Percentiles rank a stretch among this genome's conserved stretches.
Evolutionary conservation across 176 grass and related monocot genomes (phyloP).

Genomic region (Guadua angustifolia): DNA sequence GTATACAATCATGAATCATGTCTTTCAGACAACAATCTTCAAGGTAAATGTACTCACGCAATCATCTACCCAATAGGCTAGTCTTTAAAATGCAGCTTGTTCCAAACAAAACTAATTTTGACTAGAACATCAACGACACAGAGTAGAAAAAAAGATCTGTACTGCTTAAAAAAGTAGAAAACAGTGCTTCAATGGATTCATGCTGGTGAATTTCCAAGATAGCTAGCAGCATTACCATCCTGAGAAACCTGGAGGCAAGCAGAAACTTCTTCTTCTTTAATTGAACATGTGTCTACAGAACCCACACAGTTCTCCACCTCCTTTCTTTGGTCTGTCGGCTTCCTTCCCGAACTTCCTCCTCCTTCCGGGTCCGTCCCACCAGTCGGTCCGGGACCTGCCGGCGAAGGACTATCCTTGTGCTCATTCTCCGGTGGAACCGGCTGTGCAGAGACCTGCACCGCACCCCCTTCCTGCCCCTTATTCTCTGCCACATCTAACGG

Average conservation of each 20-base stretch:
- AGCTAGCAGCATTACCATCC: slow-evolving; percentile 40
- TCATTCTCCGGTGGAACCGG: neutral
- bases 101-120: neutral
- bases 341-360: slow-evolving; percentile 14
- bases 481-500: neutral
- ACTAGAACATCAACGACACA: neutral
- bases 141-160: neutral
- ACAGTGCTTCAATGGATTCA: neutral
- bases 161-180: neutral
- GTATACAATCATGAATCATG: neutral
- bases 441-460: neutral
- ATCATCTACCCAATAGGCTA: neutral
- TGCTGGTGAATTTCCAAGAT: neutral
- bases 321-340: neutral
- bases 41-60: neutral
- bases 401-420: neutral
- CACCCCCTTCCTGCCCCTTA: neutral
- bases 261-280: slow-evolving; percentile 2
- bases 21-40: neutral
- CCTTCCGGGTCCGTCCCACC: neutral
- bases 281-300: slow-evolving; percentile 4
- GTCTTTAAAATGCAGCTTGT: neutral
- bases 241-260: slow-evolving; percentile 49
- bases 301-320: slow-evolving; percentile 23
- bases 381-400: slow-evolving; percentile 1